Percentiles rank a stretch among this genome's conserved stretches.
These are phyloP conservation scores for Citrus medica DNA, from an alignment of 345 rosid species.

Conservation along the genomic window DNA sequence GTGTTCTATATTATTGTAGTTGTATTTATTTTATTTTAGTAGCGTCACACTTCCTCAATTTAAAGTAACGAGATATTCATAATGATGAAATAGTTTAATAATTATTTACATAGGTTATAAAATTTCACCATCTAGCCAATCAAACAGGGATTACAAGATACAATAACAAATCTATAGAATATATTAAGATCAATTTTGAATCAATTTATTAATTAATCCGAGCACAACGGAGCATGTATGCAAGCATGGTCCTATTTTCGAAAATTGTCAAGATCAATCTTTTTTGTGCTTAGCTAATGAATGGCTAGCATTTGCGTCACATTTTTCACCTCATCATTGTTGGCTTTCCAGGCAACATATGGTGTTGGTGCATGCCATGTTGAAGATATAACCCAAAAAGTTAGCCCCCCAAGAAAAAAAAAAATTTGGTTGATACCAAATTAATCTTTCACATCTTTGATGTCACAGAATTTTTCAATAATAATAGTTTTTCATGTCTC, in stretches of 20 bases:
- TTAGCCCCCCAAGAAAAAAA: neutral
- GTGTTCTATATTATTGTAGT: neutral
- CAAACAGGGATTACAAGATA: too few species aligned
- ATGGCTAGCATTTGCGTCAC: constrained; percentile 11
- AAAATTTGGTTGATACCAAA: neutral
- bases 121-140: neutral
- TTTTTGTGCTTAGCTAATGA: too few species aligned
- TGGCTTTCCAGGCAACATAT: constrained; percentile 16
- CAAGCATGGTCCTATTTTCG: neutral
- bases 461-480: neutral
- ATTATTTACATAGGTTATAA: neutral
- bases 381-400: neutral
- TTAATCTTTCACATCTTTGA: neutral
- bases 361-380: neutral
- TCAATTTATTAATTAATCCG: too few species aligned
- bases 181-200: too few species aligned
- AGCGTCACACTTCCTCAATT: too few species aligned
- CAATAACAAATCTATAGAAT: too few species aligned
- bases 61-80: neutral
- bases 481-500: neutral
- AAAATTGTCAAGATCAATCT: neutral
- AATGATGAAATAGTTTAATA: too few species aligned
- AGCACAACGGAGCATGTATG: neutral
- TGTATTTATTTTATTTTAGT: too few species aligned
- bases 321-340: constrained; percentile 27